phyloP scores from a whole-genome alignment of 2,329 filamentous ascomycete genomes.

The Cytospora piceae region DNA sequence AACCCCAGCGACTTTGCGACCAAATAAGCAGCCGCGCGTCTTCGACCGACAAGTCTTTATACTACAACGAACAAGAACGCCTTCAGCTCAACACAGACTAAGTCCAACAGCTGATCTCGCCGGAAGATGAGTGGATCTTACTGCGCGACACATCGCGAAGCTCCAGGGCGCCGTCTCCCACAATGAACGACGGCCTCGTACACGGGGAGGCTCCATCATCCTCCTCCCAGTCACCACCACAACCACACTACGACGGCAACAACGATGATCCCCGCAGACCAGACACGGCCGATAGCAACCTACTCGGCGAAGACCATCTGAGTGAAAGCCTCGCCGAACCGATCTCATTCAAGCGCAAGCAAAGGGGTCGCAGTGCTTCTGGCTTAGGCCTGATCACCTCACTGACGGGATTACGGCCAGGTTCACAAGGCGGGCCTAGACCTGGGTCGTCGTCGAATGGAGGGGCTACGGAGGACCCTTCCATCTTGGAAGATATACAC shows the following conservation, averaged over 20 bases:
- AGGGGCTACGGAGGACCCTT: slow-evolving; percentile 15
- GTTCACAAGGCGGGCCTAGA: slow-evolving; percentile 16
- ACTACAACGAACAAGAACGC: neutral
- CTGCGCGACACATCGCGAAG: slow-evolving; percentile 18
- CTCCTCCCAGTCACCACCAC: slow-evolving; percentile 35
- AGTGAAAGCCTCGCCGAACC: slow-evolving; percentile 52
- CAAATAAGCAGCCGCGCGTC: neutral
- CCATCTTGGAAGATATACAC: slow-evolving; percentile 11
- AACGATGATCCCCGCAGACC: slow-evolving; percentile 45
- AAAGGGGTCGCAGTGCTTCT: slow-evolving; percentile 51
- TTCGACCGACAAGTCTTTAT: neutral
- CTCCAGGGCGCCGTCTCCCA: slow-evolving; percentile 25
- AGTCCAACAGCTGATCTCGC: slow-evolving; percentile 15
- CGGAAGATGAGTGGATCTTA: slow-evolving; percentile 26
- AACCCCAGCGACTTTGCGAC: neutral
- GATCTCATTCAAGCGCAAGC: slow-evolving; percentile 74
- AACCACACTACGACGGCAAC: slow-evolving; percentile 47
- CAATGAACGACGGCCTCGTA: slow-evolving; percentile 31
- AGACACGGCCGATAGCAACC: slow-evolving; percentile 39
- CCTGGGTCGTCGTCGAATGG: slow-evolving; percentile 1
- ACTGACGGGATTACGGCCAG: slow-evolving; percentile 42
- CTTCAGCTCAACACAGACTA: slow-evolving; percentile 9
- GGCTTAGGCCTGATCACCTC: slow-evolving; percentile 53
- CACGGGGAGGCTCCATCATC: slow-evolving; percentile 38
- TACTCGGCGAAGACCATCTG: slow-evolving; percentile 62